These are phyloP conservation scores for Powellomyces hirtus DNA, from an alignment of 192 early-diverging fungal genomes.

Conservation along the genomic window DNA sequence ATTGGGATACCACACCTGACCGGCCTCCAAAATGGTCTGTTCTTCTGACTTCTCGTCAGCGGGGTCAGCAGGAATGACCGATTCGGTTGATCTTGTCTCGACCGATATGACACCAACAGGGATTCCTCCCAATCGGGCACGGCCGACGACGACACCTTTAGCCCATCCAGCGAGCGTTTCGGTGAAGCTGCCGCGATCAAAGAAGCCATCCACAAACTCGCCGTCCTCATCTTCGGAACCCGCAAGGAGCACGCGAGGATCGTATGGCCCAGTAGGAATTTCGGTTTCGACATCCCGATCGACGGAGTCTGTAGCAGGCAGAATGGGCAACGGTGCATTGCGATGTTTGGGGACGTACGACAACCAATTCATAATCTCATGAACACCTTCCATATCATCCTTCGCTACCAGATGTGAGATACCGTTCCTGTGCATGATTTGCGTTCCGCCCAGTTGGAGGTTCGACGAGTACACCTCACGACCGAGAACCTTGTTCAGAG, in stretches of 20 bases:
- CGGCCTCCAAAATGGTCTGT: conserved; percentile 87
- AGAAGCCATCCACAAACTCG: conserved; percentile 85
- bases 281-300: conserved; percentile 81
- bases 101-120: conserved; percentile 96
- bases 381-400: conserved; percentile 91
- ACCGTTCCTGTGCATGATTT: conserved; percentile 99
- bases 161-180: conserved; percentile 98
- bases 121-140: conserved; percentile 93
- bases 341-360: conserved; percentile 79
- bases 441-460: conserved; percentile 96
- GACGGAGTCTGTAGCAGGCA: conserved; percentile 62
- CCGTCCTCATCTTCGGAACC: conserved; percentile 67
- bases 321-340: conserved; percentile 61
- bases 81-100: conserved; percentile 92
- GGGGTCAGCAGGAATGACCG: conserved; percentile 90
- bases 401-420: conserved; percentile 95
- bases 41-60: conserved; percentile 87
- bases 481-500: conserved; percentile 97
- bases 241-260: conserved; percentile 86
- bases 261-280: conserved; percentile 78
- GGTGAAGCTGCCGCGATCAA: conserved; percentile 93
- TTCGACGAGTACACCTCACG: conserved; percentile 98
- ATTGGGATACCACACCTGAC: conserved; percentile 98
- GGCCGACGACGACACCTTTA: conserved; percentile 91
- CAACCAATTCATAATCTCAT: conserved; percentile 92